Percentiles rank a stretch among this genome's conserved stretches.
These are phyloP conservation scores for Apiospora marii DNA, from an alignment of 2,329 filamentous ascomycete species.

Conservation along the genomic window DNA sequence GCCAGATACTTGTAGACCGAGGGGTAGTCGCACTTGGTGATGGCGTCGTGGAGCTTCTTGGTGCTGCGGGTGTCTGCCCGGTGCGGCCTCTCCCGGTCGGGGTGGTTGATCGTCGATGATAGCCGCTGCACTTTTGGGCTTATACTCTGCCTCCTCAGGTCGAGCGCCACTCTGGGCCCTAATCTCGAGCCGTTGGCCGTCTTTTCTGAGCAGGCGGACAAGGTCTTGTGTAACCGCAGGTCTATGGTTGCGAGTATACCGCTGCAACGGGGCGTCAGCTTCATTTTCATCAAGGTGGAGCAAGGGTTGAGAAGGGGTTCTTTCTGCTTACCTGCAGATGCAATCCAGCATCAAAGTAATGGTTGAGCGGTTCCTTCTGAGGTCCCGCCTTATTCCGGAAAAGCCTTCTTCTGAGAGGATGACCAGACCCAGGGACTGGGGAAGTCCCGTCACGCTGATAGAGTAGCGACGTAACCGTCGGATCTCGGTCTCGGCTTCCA, in stretches of 20 bases:
- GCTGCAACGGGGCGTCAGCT: slow-evolving; percentile 19
- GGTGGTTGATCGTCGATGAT: slow-evolving; percentile 31
- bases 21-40: slow-evolving; percentile 30
- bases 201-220: slow-evolving; percentile 25
- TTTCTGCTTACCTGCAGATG: slow-evolving; percentile 32
- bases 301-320: background rate
- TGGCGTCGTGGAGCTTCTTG: slow-evolving; percentile 33
- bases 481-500: slow-evolving; percentile 2
- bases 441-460: slow-evolving; percentile 30
- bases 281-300: background rate
- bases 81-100: slow-evolving; percentile 10
- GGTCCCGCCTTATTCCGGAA: slow-evolving; percentile 30
- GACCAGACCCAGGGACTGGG: slow-evolving; percentile 29
- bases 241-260: slow-evolving; percentile 31
- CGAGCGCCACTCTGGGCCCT: slow-evolving; percentile 32
- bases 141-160: slow-evolving; percentile 28
- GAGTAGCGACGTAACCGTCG: slow-evolving; percentile 28
- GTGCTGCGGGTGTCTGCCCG: slow-evolving; percentile 27
- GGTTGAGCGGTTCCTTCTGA: slow-evolving; percentile 34
- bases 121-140: slow-evolving; percentile 31
- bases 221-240: slow-evolving; percentile 30
- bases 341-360: slow-evolving; percentile 36
- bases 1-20: slow-evolving; percentile 33
- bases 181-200: slow-evolving; percentile 27
- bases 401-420: slow-evolving; percentile 34